Base-by-base conservation (phyloP, 768 basidiomycete species). In the Galerina marginata region DNA sequence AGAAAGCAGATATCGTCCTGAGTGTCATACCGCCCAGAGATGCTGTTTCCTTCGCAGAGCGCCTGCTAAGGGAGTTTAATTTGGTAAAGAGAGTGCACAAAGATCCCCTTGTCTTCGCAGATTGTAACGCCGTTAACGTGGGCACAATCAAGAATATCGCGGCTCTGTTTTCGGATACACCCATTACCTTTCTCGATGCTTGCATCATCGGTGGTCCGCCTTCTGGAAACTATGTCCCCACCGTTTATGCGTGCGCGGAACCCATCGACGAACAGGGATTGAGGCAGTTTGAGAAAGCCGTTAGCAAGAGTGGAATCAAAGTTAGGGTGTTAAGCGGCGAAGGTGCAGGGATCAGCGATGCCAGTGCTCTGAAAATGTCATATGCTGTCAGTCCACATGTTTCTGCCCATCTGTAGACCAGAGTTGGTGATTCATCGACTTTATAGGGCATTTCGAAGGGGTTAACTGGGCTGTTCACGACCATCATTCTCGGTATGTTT, bases 301-400 rank as follows among this genome's bases (percentile, higher is more conserved):
- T 75, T 14, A 65, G 74, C 56, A 78, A 75, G 53, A 61, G 63
- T 29, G 85, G 85, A 4, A 65, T 85, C 20, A 82, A 79, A 65
- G 71, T 83, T 9, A 79, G 77, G 14, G 68, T 75, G 3, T 65
- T 88, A 63, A 76, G 68, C 44, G 83, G 81, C 23, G 80, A 83
- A 54, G 81, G 79, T 29, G 75, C 75, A 0, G 80, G 80, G 2
- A 74, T 85, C 23, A 85, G 86, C 4, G 84, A 83, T 62, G 86
- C 85, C 1, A 87, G 86, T 61, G 85, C 84, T 5, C 68, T 87
- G 60, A 88, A 88, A 71, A 86, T 86, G 86, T 83, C 84, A 16
- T 86, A 88, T 71, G 83, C 82, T 50, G 86, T 86, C 54, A 67
- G 81, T 72, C n/a, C 5, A 33, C 29, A 33, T 33, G 29, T 2